Conservation (phyloP, 176 grass and related monocot species). For the Carex parvula region DNA sequence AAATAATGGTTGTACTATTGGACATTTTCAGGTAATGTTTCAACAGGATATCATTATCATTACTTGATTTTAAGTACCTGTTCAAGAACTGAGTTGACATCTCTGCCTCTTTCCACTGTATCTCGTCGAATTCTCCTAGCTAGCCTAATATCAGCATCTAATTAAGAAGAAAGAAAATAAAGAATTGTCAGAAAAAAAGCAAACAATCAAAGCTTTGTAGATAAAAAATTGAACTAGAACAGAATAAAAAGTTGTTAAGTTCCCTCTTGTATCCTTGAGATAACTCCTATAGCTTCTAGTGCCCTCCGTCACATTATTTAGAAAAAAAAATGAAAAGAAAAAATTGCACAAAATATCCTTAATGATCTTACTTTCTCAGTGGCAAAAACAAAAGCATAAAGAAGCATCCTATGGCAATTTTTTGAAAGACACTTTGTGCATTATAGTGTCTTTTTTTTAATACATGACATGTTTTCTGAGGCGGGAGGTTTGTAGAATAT, state of each 20-base stretch:
- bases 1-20: slow-evolving; percentile 1
- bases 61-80: slow-evolving; percentile 44
- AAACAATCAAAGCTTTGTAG: neutral
- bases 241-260: neutral
- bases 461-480: neutral
- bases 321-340: neutral
- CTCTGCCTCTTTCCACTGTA: slow-evolving; percentile 95
- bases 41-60: slow-evolving; percentile 6
- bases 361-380: slow-evolving; percentile 1
- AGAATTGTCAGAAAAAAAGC: neutral
- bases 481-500: neutral
- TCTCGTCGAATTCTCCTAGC: slow-evolving; percentile 93
- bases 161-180: slow-evolving; percentile 19
- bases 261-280: neutral
- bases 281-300: neutral
- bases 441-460: neutral
- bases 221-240: slow-evolving; percentile 29
- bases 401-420: neutral
- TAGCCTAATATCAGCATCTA: slow-evolving; percentile 96
- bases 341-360: neutral
- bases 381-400: neutral
- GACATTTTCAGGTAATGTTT: neutral
- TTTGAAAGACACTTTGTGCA: neutral
- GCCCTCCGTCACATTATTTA: neutral
- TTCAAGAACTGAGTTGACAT: slow-evolving; percentile 88